These are phyloP conservation scores for Collybia sp. DNA, from an alignment of 768 basidiomycete species.

Conservation along the genomic window DNA sequence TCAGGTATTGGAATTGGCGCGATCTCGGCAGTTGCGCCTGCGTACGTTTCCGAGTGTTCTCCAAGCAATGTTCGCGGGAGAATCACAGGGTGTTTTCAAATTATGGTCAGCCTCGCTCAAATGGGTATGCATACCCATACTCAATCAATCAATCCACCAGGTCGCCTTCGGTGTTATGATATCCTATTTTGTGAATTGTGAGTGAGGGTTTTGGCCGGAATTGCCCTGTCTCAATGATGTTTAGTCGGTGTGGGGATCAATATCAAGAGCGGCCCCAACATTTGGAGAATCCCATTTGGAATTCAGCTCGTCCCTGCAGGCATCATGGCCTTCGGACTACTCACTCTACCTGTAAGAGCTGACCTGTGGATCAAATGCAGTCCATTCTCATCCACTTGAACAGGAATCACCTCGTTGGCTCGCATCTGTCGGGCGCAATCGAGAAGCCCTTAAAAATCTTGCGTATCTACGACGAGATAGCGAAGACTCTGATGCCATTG, in stretches of 20 bases:
- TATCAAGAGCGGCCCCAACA: constrained; percentile 34
- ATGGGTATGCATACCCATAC: neutral
- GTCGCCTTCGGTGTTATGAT: constrained; percentile 81
- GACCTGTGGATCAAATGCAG: neutral
- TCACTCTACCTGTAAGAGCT: constrained; percentile 52
- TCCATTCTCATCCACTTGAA: constrained; percentile 13
- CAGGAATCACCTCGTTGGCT: constrained; percentile 78
- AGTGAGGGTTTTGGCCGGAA: constrained; percentile 16
- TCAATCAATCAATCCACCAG: constrained; percentile 12
- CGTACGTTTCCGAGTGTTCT: constrained; percentile 82
- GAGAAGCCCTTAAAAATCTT: constrained; percentile 54
- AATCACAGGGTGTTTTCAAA: constrained; percentile 83
- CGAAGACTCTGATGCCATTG: constrained; percentile 36
- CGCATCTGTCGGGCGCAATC: constrained; percentile 52
- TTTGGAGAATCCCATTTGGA: constrained; percentile 75
- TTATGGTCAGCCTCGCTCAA: constrained; percentile 47
- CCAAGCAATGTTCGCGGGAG: constrained; percentile 85
- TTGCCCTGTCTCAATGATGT: neutral
- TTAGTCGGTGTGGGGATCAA: constrained; percentile 59
- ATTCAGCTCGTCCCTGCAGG: constrained; percentile 74
- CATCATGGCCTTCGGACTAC: constrained; percentile 60
- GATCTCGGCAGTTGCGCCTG: constrained; percentile 79
- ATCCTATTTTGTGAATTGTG: constrained; percentile 78
- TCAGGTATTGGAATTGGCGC: constrained; percentile 80
- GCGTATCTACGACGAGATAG: constrained; percentile 56